Base-by-base conservation (phyloP, 345 rosid genomes). In the Erysimum cheiranthoides region DNA sequence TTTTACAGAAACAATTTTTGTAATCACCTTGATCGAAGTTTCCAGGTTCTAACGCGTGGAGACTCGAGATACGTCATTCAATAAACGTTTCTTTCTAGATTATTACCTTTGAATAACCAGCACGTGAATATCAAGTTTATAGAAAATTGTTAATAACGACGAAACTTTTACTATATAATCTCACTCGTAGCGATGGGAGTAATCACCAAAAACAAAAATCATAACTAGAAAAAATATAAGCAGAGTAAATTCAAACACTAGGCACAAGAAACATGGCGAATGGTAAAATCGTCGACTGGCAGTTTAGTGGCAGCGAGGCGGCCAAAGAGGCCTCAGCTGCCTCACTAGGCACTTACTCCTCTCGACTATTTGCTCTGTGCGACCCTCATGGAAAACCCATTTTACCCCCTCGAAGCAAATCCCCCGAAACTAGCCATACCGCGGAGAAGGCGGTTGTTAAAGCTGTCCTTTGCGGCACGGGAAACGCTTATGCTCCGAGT, bases 401-500 rank as follows among this genome's bases (percentile, higher is more conserved):
- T 25, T 25, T 89, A 17, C 87, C 85, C 0, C 83, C 88, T 0
- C 84, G 80, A 35, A 83, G 61, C 8, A 85, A 91, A 30, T 79
- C 79, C n/a, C 84, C 88, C 6, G 83, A 92, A n/a, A 64, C 53
- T 13, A 86, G 85, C 61, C 83, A 88, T 3, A 66, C 25, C 0
- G 97, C 90, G 0, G 92, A 80, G 60, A 84, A 87, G 13, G 90
- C 90, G 3, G 34, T 87, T 1, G 66, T 75, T 17, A 73, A 84
- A 2, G 73, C 88, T 10, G 34, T 91, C 10, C 73, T 74, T 6
- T 79, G 77, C 8, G 85, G 79, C 8, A 54, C 86, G 30, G 84
- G 71, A 70, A 89, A 89, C 25, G 61, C 68, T 35, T 89, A 91
- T 60, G 32, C 85, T 10, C 77, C 88, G 1, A 21, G 66, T 18